Conservation (phyloP, 495 filamentous ascomycete genomes). For the Penicillium robsamsonii region DNA sequence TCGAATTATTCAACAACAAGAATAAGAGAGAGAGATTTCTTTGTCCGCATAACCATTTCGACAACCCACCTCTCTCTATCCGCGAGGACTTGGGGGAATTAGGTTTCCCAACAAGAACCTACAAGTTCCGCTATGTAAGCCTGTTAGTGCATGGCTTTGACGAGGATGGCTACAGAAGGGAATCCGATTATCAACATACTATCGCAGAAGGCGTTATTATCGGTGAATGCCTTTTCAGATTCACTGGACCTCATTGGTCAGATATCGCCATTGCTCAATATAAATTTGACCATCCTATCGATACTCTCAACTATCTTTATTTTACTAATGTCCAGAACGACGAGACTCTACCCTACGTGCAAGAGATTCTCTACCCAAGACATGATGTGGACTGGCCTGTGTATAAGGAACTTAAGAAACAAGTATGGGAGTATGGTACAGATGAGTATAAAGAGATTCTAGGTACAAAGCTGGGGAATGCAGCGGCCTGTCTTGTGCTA, state of each 20-base stretch:
- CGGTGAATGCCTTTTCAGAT: background rate
- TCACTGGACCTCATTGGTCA: background rate
- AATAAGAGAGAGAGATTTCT: background rate
- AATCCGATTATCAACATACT: background rate
- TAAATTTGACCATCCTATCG: background rate
- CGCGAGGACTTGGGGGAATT: background rate
- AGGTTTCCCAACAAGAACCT: background rate
- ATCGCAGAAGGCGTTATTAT: background rate
- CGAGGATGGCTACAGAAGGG: background rate
- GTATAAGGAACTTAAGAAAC: too few species aligned
- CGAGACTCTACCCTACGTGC: background rate
- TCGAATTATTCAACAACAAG: background rate
- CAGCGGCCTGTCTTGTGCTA: background rate
- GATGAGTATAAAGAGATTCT: background rate
- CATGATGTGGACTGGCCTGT: background rate
- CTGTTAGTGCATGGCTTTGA: background rate
- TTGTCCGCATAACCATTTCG: background rate
- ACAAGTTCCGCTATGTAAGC: background rate
- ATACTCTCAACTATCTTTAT: slow-evolving; percentile 4
- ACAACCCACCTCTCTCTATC: background rate
- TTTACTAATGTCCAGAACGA: background rate
- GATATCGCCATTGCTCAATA: slow-evolving; percentile 7
- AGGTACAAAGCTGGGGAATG: slow-evolving; percentile 1
- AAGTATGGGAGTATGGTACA: background rate
- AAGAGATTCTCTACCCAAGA: background rate